Evolutionary conservation across 2,329 filamentous ascomycete genomes (phyloP), one percentile per base, ranked within the genome.

Genomic region (Pseudogymnoascus sp.): DNA sequence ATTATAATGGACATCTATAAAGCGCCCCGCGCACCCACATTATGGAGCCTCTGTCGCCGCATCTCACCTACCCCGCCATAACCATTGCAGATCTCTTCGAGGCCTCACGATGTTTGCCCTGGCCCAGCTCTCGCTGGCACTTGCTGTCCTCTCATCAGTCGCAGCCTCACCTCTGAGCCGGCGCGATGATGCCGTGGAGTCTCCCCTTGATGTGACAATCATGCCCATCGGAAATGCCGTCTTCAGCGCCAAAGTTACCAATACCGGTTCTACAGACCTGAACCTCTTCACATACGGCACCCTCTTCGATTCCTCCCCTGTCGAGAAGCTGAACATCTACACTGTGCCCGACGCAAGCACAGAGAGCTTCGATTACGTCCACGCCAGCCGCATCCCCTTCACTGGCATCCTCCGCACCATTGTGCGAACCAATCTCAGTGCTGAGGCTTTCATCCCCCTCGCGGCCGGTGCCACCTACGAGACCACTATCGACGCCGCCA

Each of bases 401-500:
- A 74, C 76, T 53, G 78, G 78, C 31, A 74, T 79, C 61, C 72
- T 75, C 63, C 69, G 77, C 44, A 75, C 73, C 16, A 70, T 79
- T 29, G 65, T 74, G 53, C 74, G 72, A 21, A 68, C 65, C 33
- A 71, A 73, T 11, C 69, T 80, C 3, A 69, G 65, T 13, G 68
- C 70, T 11, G 72, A 76, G 4, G 72, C 75, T 47, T 81, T 80
- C 69, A 69, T 74, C 35, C 68, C 72, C 7, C 69, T 81, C n/a
- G 71, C 76, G 47, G 75, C 76, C 10, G 67, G 73, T 64, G 72
- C 76, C 64, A 76, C 74, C 6, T 75, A 78, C 65, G 75, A 77
- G 59, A 70, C 77, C 16, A 77, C 75, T 3, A 74, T 80, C 29
- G 76, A 80, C 61, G 70, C 78, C 38, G 78, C 78, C 29, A 71